These are phyloP conservation scores for Zizania palustris DNA, from an alignment of 202 grass and related monocot genomes.

Conservation along the genomic window DNA sequence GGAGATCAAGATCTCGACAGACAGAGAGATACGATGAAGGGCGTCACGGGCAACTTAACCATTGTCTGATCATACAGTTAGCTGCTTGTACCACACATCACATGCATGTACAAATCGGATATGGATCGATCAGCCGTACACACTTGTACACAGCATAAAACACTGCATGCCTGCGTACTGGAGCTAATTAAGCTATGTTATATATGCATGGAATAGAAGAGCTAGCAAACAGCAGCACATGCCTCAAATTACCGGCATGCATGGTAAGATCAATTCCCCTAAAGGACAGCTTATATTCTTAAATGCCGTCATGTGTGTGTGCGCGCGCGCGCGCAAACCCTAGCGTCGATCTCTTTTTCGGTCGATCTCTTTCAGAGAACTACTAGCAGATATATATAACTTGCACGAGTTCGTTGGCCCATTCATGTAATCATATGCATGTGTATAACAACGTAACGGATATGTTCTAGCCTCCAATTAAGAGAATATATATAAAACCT, in stretches of 20 bases:
- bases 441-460: no score
- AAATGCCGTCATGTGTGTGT: slow-evolving; percentile 17
- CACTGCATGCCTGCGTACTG: no score
- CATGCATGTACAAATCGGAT: background rate
- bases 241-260: slow-evolving; percentile 43
- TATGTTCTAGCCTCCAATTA: no score
- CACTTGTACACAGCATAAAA: background rate
- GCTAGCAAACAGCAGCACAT: slow-evolving; percentile 34
- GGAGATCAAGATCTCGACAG: slow-evolving; percentile 1
- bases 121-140: background rate
- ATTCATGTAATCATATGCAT: no score
- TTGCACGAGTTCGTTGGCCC: no score
- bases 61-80: no score
- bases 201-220: background rate
- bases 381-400: no score
- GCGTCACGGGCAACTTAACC: slow-evolving; percentile 43
- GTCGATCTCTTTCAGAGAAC: no score
- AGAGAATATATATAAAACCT: no score
- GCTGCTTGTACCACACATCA: background rate
- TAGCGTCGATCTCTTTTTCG: no score
- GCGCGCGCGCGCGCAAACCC: no score
- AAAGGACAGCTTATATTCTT: slow-evolving; percentile 43
- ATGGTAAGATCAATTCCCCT: slow-evolving; percentile 46
- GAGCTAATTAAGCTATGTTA: slow-evolving; percentile 12
- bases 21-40: background rate